Percentiles rank a stretch among this genome's conserved stretches.
phyloP scores from a whole-genome alignment of 495 filamentous ascomycete genomes.

The Penicillium chermesinum region DNA sequence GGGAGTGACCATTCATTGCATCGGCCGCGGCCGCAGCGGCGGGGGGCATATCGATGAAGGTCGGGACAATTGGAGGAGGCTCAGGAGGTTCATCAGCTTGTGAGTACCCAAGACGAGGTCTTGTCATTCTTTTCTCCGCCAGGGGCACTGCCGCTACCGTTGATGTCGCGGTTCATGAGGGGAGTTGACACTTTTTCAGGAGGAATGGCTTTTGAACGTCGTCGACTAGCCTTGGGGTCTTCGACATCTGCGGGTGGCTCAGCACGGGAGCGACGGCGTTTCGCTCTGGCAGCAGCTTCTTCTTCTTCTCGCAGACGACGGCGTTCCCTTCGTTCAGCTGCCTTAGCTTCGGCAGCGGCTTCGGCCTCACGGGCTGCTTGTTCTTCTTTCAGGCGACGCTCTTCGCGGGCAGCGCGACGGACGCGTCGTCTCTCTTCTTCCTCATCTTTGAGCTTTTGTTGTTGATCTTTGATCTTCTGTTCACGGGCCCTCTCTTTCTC shows the following conservation, averaged over 20 bases:
- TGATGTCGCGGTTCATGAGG: slow-evolving; percentile 26
- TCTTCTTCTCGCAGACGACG: slow-evolving; percentile 35
- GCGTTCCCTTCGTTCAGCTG: slow-evolving; percentile 38
- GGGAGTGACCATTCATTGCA: slow-evolving; percentile 25
- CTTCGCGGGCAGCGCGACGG: slow-evolving; percentile 44
- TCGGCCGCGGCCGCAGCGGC: slow-evolving; percentile 21
- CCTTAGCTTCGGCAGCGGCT: slow-evolving; percentile 37
- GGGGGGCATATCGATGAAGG: slow-evolving; percentile 49
- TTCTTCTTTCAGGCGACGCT: slow-evolving; percentile 44
- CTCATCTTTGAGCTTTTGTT: slow-evolving; percentile 35
- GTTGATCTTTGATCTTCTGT: slow-evolving; percentile 4
- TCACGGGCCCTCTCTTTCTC: slow-evolving; percentile 40
- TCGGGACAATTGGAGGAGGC: slow-evolving; percentile 51
- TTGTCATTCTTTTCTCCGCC: slow-evolving; percentile 41
- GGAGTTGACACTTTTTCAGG: slow-evolving; percentile 12
- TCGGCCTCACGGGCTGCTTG: slow-evolving; percentile 43
- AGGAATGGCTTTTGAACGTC: slow-evolving; percentile 18
- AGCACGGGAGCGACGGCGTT: slow-evolving; percentile 31
- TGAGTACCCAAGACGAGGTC: slow-evolving; percentile 55
- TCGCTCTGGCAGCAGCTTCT: slow-evolving; percentile 31
- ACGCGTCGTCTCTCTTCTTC: slow-evolving; percentile 43
- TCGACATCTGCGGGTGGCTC: slow-evolving; percentile 23
- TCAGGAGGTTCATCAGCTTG: slow-evolving; percentile 52
- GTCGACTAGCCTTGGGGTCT: slow-evolving; percentile 29
- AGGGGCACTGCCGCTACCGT: slow-evolving; percentile 6